Evolutionary conservation across 371 early-diverging fungal species (phyloP).

Genomic region (Mucor circinelloides): DNA sequence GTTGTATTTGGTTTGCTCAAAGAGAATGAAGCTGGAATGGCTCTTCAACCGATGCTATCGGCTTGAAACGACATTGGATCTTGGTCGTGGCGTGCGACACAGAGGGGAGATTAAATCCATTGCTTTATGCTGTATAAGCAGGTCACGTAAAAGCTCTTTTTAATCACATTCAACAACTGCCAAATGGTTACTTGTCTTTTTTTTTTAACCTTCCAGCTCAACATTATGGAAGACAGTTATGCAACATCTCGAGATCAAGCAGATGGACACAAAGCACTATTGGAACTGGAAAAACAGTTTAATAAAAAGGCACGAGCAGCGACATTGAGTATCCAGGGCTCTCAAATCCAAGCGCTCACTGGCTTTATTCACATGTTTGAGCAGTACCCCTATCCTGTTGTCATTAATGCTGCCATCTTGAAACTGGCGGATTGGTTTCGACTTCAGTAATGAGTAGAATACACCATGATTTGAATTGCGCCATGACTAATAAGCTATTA

Average conservation of each 20-base stretch:
- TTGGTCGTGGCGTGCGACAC: too few species aligned
- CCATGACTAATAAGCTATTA: background rate
- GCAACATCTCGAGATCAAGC: slow-evolving; percentile 19
- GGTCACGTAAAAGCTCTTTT: too few species aligned
- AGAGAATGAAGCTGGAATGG: too few species aligned
- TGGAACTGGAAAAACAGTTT: slow-evolving; percentile 43
- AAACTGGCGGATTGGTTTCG: slow-evolving; percentile 65
- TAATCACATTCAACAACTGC: too few species aligned
- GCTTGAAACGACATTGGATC: too few species aligned
- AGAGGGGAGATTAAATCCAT: too few species aligned
- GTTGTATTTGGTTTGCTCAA: too few species aligned
- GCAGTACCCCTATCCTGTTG: slow-evolving; percentile 55
- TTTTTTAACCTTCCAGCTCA: too few species aligned
- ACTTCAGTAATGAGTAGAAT: slow-evolving; percentile 34
- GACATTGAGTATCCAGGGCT: slow-evolving; percentile 39
- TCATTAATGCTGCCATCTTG: slow-evolving; percentile 59
- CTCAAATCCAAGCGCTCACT: slow-evolving; percentile 57
- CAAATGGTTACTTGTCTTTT: too few species aligned
- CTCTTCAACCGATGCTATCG: too few species aligned
- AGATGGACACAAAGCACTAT: slow-evolving; percentile 43
- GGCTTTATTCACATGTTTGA: slow-evolving; percentile 55
- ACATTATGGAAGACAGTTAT: slow-evolving; percentile 1
- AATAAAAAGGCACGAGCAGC: slow-evolving; percentile 42
- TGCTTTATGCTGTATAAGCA: too few species aligned
- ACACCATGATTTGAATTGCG: background rate